Base-by-base conservation (phyloP, 441 rosid genomes). In the Syzygium malaccense region DNA sequence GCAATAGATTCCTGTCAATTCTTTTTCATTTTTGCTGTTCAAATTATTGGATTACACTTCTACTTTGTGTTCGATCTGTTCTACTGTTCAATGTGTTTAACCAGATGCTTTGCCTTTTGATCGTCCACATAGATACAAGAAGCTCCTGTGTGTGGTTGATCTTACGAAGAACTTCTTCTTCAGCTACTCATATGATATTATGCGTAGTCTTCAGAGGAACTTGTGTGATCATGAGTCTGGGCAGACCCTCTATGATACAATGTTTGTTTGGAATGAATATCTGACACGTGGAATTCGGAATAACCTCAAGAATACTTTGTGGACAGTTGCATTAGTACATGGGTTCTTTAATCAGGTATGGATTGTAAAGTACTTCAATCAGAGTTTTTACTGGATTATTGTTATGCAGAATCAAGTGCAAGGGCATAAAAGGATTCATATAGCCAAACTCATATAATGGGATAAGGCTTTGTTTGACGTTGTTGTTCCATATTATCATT, bases 251-350 rank as follows among this genome's bases (percentile, higher is more conserved):
- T 96, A 98, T 87, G 98, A 96, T 86, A 97, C 98, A 84, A 98
- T 98, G 99, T 98, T 96, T 91, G 99, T 98, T 71, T 98, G 99
- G 99, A 98, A 98, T 91, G 99, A 96, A 91, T 98, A 95, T 92
- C 91, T 98, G 94, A 96, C 99, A 60, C 97, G 95, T 87, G 99
- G 95, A 75, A 93, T 97, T 85, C 96, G 99, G 86, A 94, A 93
- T 90, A 96, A 94, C 91, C 98, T 96, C 88, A 94, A 93, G 91
- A 97, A 96, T 91, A 96, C 98, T 54, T 60, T 94, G 54, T 98
- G 99, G 99, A 98, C 99, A 25, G 98, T 98, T 85, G 98, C 99
- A 66, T 93, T 98, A 90, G 99, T 98, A 49, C 93, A 98, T 91
- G 99, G 99, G 55, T 97, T 95, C 94, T 97, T 97, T 92, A 96